Evolutionary conservation across 2,329 filamentous ascomycete genomes (phyloP).

Genomic region (Sclerotinia minor): DNA sequence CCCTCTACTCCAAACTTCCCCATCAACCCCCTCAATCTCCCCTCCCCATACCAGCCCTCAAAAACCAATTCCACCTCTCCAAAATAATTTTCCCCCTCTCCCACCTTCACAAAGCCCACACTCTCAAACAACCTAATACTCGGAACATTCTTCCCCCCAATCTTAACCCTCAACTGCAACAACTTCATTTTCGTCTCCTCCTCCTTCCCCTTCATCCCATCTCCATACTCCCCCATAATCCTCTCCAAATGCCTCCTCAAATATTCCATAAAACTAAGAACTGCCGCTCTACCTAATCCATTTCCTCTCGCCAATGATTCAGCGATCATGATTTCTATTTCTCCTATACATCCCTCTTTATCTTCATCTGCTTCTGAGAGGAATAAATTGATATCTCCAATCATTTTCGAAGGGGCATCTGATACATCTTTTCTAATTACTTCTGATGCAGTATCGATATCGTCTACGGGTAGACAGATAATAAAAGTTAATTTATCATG

Average conservation of each 20-base stretch:
- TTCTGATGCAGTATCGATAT: background rate
- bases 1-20: slow-evolving; percentile 41
- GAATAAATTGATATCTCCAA: slow-evolving; percentile 82
- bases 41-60: slow-evolving; percentile 38
- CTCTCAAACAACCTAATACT: slow-evolving; percentile 63
- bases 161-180: slow-evolving; percentile 59
- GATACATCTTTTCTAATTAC: background rate
- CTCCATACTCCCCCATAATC: slow-evolving; percentile 59
- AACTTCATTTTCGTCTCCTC: slow-evolving; percentile 30
- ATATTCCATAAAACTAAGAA: slow-evolving; percentile 70
- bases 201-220: slow-evolving; percentile 15
- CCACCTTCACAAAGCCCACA: slow-evolving; percentile 55
- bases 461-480: slow-evolving; percentile 51
- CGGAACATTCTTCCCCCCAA: slow-evolving; percentile 55
- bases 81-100: slow-evolving; percentile 59
- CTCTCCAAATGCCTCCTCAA: slow-evolving; percentile 53
- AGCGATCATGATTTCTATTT: slow-evolving; percentile 88
- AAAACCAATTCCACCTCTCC: slow-evolving; percentile 61
- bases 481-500: slow-evolving; percentile 93
- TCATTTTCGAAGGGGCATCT: slow-evolving; percentile 60
- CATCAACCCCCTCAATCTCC: slow-evolving; percentile 38
- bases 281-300: slow-evolving; percentile 65
- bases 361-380: slow-evolving; percentile 57
- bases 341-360: slow-evolving; percentile 53
- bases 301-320: slow-evolving; percentile 54